These are phyloP conservation scores for Aulographum hederae DNA, from an alignment of 2,329 filamentous ascomycete species.

Conservation along the genomic window DNA sequence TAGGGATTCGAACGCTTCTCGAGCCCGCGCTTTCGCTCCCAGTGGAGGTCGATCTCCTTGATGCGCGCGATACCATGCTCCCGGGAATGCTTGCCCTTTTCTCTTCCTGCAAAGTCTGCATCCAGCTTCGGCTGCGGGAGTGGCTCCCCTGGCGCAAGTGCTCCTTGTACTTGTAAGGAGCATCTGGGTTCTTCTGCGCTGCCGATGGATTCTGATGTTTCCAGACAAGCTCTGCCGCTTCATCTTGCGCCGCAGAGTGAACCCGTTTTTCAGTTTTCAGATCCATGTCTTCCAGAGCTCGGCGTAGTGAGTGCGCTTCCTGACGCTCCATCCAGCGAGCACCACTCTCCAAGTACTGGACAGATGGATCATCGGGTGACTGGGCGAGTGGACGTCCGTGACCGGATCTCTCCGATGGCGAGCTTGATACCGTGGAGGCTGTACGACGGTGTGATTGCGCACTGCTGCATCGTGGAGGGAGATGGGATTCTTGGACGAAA, in stretches of 20 bases:
- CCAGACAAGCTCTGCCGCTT: conserved; percentile 65
- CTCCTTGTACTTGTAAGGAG: conserved; percentile 36
- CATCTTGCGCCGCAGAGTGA: conserved; percentile 53
- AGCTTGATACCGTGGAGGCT: conserved; percentile 14
- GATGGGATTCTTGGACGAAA: conserved; percentile 11
- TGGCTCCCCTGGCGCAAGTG: conserved; percentile 57
- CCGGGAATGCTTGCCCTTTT: no score
- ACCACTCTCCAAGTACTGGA: conserved; percentile 51
- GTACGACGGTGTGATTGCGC: conserved; percentile 13
- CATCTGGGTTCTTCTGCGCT: conserved; percentile 35
- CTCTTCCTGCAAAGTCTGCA: no score
- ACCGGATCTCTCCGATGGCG: conserved; percentile 7
- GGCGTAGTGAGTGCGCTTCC: conserved; percentile 50
- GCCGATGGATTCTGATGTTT: conserved; percentile 54
- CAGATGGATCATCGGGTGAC: conserved; percentile 8
- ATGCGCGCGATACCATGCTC: not conserved
- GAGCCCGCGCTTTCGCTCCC: conserved; percentile 6
- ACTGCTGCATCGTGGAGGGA: conserved; percentile 7
- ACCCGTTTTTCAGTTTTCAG: conserved; percentile 44
- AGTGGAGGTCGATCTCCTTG: not conserved
- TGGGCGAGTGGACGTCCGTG: conserved; percentile 16
- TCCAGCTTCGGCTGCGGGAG: conserved; percentile 32
- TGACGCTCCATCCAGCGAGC: conserved; percentile 68
- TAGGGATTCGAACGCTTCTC: conserved; percentile 17
- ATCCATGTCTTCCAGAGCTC: conserved; percentile 59